Percentiles rank a stretch among this genome's conserved stretches.
phyloP scores from a whole-genome alignment of 2,329 filamentous ascomycete species.

The Aspergillus luchuensis region DNA sequence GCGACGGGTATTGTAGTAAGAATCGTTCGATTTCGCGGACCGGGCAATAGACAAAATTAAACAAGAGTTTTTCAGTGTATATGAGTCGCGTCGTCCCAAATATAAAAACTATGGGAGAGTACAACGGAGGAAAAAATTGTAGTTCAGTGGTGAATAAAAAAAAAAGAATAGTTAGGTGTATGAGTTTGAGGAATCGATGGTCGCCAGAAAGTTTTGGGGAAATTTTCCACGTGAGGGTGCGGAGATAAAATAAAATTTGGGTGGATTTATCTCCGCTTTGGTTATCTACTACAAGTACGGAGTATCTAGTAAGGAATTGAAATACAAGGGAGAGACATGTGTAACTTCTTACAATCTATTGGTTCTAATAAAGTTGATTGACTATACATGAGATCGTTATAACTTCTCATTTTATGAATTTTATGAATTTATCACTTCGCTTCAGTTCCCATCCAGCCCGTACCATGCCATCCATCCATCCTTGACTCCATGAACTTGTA shows the following conservation, averaged over 20 bases:
- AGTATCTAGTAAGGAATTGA: too few relatives aligned
- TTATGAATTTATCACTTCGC: background rate
- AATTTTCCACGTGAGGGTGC: slow-evolving; percentile 23
- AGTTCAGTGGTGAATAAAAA: background rate
- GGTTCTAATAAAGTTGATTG: too few relatives aligned
- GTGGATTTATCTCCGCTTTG: background rate
- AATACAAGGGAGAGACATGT: too few relatives aligned
- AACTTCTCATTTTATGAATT: background rate
- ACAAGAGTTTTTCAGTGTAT: background rate
- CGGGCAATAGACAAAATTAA: too few relatives aligned
- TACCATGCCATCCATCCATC: background rate
- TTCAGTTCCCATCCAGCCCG: background rate
- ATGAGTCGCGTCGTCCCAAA: slow-evolving; percentile 9
- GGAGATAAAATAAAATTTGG: background rate
- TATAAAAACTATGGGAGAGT: background rate
- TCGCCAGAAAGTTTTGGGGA: slow-evolving; percentile 11
- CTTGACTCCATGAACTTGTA: background rate
- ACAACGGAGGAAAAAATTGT: background rate
- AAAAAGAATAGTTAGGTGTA: background rate
- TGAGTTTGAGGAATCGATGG: background rate
- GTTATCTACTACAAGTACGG: background rate
- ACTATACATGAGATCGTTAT: background rate
- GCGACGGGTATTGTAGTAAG: too few relatives aligned
- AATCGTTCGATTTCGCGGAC: too few relatives aligned
- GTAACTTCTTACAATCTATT: too few relatives aligned